These are phyloP conservation scores for Coniochaeta pulveracea DNA, from an alignment of 2,329 filamentous ascomycete species.

Conservation along the genomic window DNA sequence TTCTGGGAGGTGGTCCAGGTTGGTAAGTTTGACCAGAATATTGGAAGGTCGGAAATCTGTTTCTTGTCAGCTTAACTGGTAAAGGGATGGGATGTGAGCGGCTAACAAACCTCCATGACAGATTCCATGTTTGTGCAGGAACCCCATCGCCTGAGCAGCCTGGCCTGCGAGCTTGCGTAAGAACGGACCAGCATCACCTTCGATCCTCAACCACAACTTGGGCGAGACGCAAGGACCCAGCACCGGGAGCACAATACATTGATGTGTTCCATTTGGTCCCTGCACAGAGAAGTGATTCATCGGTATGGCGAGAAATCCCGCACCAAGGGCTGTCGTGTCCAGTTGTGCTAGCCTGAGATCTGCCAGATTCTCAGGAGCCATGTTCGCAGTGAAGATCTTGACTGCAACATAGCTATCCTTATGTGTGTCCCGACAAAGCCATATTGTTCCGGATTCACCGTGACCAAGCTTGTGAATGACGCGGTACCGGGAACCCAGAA, in stretches of 20 bases:
- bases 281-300: background rate
- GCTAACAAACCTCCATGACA: slow-evolving; percentile 7
- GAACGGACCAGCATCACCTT: background rate
- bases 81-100: background rate
- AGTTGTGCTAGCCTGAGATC: slow-evolving; percentile 1
- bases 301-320: slow-evolving; percentile 7
- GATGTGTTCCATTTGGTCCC: background rate
- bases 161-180: slow-evolving; percentile 6
- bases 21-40: slow-evolving; percentile 6
- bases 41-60: slow-evolving; percentile 8
- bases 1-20: slow-evolving; percentile 6
- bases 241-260: background rate
- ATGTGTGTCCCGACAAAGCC: slow-evolving; percentile 12
- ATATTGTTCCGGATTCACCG: slow-evolving; percentile 13
- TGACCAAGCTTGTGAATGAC: slow-evolving; percentile 14
- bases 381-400: slow-evolving; percentile 6
- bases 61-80: background rate
- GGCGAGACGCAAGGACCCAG: slow-evolving; percentile 7
- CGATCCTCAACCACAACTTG: slow-evolving; percentile 1
- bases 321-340: slow-evolving; percentile 5
- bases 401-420: slow-evolving; percentile 5
- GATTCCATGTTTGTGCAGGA: slow-evolving; percentile 6
- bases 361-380: background rate
- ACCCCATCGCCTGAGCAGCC: slow-evolving; percentile 5
- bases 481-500: slow-evolving; percentile 8